Evolutionary conservation across 2,329 filamentous ascomycete species (phyloP).

Genomic region (Talaromyces funiculosus): DNA sequence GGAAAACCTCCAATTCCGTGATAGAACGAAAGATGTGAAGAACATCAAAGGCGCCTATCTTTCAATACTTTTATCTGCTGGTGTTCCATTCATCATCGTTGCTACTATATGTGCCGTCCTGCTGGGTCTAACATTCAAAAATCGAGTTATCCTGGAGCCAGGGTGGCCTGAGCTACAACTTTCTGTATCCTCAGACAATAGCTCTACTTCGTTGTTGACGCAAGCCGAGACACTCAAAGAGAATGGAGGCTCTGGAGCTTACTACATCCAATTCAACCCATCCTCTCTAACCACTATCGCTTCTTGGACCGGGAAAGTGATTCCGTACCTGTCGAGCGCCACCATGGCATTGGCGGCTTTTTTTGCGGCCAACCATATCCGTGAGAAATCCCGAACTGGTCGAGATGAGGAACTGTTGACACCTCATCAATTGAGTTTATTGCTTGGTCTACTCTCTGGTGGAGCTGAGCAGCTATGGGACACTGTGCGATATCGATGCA

Average conservation of each 20-base stretch:
- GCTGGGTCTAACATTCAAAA: not conserved
- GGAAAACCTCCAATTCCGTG: not conserved
- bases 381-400: not conserved
- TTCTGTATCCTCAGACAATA: not conserved
- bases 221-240: not conserved
- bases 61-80: not conserved
- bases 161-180: not conserved
- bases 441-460: not conserved
- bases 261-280: not conserved
- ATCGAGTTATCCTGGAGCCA: not conserved
- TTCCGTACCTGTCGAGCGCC: not conserved
- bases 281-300: not conserved
- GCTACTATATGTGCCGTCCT: not conserved
- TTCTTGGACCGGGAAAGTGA: not conserved
- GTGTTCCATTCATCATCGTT: not conserved
- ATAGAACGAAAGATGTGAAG: not conserved
- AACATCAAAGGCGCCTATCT: not conserved
- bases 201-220: not conserved
- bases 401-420: not conserved
- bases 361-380: not conserved
- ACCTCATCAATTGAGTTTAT: slow-evolving; percentile 1
- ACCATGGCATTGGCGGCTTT: not conserved
- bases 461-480: not conserved
- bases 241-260: not conserved
- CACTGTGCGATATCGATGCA: not conserved